Base-by-base conservation (phyloP, 1,284 basidiomycete species). In the Leccinum holopus region DNA sequence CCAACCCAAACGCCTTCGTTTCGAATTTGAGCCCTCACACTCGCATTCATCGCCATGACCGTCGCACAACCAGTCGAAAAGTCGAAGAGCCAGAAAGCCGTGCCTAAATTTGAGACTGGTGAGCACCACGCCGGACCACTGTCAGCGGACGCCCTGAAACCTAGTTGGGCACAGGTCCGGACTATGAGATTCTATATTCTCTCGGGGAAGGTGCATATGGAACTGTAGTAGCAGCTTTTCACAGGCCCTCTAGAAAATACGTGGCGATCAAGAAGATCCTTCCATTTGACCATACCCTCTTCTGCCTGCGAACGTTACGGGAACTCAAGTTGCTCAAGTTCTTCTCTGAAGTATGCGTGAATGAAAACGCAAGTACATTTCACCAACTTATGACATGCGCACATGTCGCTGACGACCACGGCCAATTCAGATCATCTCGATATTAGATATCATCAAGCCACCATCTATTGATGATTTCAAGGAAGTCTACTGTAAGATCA, bases 381-480 rank as follows among this genome's bases (percentile, higher is more conserved):
- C 35, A 21, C 47, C 52, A 28, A 61, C 55, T 35, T 21, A 44
- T 53, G 21, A 9, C 14, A 30, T 28, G 10, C 2, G 55, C 49
- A 41, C 37, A 47, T 16, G 25, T 25, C 47, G 7, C 59, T 41
- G 8, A 61, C 49, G 32, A 52, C 12, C 39, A 58, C 25, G 16
- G 39, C 53, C 12, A 61, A 32, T 33, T 14, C 61, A 91, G 87
- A 91, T 93, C 71, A 92, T 95, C 69, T 91, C 91, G 14, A 91
- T 95, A 67, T 78, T 95, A 65, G 93, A 94, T 75, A 94, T 94
- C 70, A 84, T 92, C 78, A 91, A 90, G 72, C 93, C 93, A 1
- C 74, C 86, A 3, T 85, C 87, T 4, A 79, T 90, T 59, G 89
- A 92, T 18, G 79, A 82, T 3, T 97, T 97, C 81, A 92, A 87